Conservation (phyloP, 495 filamentous ascomycete species). For the Penicillium nucicola region DNA sequence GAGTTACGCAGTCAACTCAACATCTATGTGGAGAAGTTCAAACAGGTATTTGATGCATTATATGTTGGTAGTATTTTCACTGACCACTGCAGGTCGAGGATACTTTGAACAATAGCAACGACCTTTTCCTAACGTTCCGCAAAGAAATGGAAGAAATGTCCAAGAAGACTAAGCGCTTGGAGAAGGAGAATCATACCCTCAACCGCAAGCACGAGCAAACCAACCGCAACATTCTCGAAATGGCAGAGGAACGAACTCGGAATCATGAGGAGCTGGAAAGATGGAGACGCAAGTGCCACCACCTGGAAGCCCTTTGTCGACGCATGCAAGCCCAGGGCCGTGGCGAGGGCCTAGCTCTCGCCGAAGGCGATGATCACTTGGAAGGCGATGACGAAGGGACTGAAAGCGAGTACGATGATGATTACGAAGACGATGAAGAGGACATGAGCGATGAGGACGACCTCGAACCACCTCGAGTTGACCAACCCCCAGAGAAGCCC, state of each 20-base stretch:
- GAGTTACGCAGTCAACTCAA: conserved; percentile 94
- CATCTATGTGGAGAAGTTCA: conserved; percentile 99
- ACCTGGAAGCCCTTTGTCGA: conserved; percentile 87
- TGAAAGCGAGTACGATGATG: conserved; percentile 67
- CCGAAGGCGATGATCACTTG: conserved; percentile 44
- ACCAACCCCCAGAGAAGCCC: conserved; percentile 45
- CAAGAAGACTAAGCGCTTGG: conserved; percentile 95
- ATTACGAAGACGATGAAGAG: conserved; percentile 66
- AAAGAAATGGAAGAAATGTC: conserved; percentile 99
- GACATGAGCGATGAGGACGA: conserved; percentile 65
- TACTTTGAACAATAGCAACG: conserved; percentile 97
- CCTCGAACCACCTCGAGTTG: conserved; percentile 49
- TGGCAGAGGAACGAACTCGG: conserved; percentile 92
- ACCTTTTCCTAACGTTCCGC: conserved; percentile 94
- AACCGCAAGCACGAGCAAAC: conserved; percentile 92
- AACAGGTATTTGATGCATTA: conserved; percentile 70
- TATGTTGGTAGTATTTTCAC: not conserved
- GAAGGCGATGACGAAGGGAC: conserved; percentile 70
- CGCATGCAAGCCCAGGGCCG: conserved; percentile 92
- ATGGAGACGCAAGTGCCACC: conserved; percentile 83
- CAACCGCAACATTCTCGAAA: conserved; percentile 92
- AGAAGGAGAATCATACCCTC: conserved; percentile 90
- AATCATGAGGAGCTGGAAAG: conserved; percentile 76
- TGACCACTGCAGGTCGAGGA: conserved; percentile 79
- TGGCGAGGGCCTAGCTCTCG: conserved; percentile 55